phyloP scores from a whole-genome alignment of 2,329 filamentous ascomycete species.

The Aureobasidium leucospermi region DNA sequence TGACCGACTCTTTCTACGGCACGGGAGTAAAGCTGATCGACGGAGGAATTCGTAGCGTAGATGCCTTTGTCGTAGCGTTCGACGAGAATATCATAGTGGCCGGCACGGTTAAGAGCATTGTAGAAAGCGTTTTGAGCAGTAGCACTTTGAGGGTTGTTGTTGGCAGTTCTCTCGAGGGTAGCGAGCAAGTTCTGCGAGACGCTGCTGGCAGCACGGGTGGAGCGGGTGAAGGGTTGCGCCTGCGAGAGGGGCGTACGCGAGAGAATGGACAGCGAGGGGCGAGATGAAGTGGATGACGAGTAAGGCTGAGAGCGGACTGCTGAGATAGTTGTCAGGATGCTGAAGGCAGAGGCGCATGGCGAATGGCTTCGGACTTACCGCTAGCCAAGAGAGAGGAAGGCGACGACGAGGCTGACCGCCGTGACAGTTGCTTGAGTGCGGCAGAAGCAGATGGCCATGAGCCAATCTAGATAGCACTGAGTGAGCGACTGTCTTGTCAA shows the following conservation, averaged over 20 bases:
- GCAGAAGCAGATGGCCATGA: constrained; percentile 10
- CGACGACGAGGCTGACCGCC: neutral
- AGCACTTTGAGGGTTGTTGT: constrained; percentile 81
- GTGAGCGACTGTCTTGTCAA: neutral
- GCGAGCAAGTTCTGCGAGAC: constrained; percentile 58
- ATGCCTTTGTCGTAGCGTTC: constrained; percentile 82
- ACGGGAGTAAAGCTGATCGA: constrained; percentile 71
- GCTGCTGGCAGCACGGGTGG: constrained; percentile 28
- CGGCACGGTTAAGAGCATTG: constrained; percentile 78
- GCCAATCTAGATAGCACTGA: neutral
- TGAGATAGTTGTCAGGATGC: neutral
- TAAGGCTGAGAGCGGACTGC: neutral
- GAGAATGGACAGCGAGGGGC: neutral
- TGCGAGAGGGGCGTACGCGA: constrained; percentile 18
- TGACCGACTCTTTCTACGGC: constrained; percentile 60
- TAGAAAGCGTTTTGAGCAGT: constrained; percentile 92
- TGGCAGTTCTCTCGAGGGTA: constrained; percentile 82
- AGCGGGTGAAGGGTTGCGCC: constrained; percentile 23
- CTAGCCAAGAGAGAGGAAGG: neutral
- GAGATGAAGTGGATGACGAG: neutral
- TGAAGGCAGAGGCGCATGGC: neutral
- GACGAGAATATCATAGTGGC: constrained; percentile 87
- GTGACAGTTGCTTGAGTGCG: constrained; percentile 5
- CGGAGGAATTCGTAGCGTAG: constrained; percentile 71
- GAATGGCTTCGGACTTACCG: neutral